Conservation (phyloP, 495 filamentous ascomycete species). For the Penicillium silybi region DNA sequence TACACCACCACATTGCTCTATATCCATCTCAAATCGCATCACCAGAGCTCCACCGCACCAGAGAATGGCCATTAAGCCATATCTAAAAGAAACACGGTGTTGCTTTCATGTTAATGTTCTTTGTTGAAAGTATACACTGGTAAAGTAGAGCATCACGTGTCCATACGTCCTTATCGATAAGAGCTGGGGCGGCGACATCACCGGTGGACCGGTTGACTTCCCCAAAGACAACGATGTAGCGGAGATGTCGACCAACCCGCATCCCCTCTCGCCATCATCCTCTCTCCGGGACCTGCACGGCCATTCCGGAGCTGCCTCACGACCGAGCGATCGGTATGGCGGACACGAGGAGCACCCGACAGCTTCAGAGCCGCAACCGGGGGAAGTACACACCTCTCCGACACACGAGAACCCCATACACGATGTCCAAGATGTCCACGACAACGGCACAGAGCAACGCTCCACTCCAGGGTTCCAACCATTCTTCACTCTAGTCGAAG, state of each 20-base stretch:
- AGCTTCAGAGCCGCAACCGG: slow-evolving; percentile 6
- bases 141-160: background rate
- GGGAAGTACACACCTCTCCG: slow-evolving; percentile 2
- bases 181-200: slow-evolving; percentile 18
- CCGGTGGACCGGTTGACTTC: slow-evolving; percentile 12
- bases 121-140: background rate
- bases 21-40: background rate
- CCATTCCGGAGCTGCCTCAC: slow-evolving; percentile 11
- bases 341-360: slow-evolving; percentile 11
- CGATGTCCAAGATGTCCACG: background rate
- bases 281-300: slow-evolving; percentile 6
- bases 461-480: slow-evolving; percentile 35
- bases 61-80: background rate
- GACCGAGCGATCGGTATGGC: slow-evolving; percentile 23
- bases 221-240: slow-evolving; percentile 33
- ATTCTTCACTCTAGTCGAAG: slow-evolving; percentile 54
- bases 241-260: slow-evolving; percentile 34
- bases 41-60: background rate
- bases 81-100: background rate
- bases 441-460: slow-evolving; percentile 7
- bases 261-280: slow-evolving; percentile 27
- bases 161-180: slow-evolving; percentile 26
- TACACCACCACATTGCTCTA: background rate
- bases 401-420: slow-evolving; percentile 9
- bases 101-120: background rate